Conservation (phyloP, 2,329 filamentous ascomycete species). For the Huntiella savannae region DNA sequence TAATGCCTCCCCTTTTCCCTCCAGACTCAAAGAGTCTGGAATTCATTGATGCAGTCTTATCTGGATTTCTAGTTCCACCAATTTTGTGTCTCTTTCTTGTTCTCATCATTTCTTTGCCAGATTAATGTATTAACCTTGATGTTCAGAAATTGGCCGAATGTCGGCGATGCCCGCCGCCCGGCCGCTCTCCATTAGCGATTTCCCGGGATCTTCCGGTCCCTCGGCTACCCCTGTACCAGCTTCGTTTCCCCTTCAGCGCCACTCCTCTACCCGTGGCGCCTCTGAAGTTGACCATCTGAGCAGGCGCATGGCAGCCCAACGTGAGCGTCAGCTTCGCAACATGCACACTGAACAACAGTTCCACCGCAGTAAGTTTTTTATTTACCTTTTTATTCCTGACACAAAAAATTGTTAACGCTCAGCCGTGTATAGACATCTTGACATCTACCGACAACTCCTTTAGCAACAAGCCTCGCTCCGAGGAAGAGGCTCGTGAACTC, state of each 20-base stretch:
- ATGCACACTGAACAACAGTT: conserved; percentile 99
- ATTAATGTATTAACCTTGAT: too few relatives aligned
- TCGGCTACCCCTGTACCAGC: conserved; percentile 29
- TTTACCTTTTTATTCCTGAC: not conserved
- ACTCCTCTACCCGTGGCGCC: conserved; percentile 38
- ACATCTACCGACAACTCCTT: conserved; percentile 20
- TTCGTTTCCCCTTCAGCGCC: conserved; percentile 22
- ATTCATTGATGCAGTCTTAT: too few relatives aligned
- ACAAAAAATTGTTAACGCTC: not conserved
- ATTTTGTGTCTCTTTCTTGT: too few relatives aligned
- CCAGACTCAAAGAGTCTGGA: not conserved
- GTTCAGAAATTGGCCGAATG: conserved; percentile 47
- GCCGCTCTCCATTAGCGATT: conserved; percentile 72
- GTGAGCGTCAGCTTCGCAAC: conserved; percentile 96
- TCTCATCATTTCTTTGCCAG: too few relatives aligned
- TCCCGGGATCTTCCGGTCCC: conserved; percentile 51
- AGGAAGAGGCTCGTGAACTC: conserved; percentile 88
- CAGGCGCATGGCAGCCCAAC: conserved; percentile 96
- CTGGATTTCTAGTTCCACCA: too few relatives aligned
- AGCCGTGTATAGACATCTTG: conserved; percentile 26
- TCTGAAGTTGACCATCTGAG: conserved; percentile 99
- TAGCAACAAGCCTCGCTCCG: conserved; percentile 61
- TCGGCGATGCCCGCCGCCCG: conserved; percentile 33
- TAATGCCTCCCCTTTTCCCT: conserved; percentile 13
- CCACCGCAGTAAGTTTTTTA: conserved; percentile 70